These are phyloP conservation scores for Mortierella sp. DNA, from an alignment of 371 early-diverging fungal species.

Conservation along the genomic window DNA sequence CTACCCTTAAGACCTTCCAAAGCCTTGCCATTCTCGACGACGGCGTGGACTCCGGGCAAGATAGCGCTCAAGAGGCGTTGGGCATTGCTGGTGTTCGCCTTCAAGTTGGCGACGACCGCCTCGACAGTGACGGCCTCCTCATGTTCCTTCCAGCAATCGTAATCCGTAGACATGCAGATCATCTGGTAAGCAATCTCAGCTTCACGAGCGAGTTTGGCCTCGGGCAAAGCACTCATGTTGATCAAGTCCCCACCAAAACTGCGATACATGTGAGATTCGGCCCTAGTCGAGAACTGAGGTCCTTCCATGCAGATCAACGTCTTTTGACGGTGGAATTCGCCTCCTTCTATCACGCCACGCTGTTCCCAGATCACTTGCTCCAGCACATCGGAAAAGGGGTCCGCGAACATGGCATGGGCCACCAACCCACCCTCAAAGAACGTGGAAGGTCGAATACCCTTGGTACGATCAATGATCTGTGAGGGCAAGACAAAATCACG, in stretches of 20 bases:
- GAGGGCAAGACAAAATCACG: slow-evolving; percentile 94
- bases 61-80: slow-evolving; percentile 80
- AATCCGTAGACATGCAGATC: slow-evolving; percentile 99
- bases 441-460: slow-evolving; percentile 85
- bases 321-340: slow-evolving; percentile 78
- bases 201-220: slow-evolving; percentile 96
- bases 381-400: slow-evolving; percentile 90
- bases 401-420: slow-evolving; percentile 93
- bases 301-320: slow-evolving; percentile 98
- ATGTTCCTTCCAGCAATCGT: slow-evolving; percentile 95
- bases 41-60: slow-evolving; percentile 79
- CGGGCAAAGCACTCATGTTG: slow-evolving; percentile 97
- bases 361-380: slow-evolving; percentile 77
- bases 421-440: slow-evolving; percentile 94
- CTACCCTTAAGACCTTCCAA: slow-evolving; percentile 71
- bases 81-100: slow-evolving; percentile 86
- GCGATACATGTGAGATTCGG: slow-evolving; percentile 96
- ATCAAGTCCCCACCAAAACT: slow-evolving; percentile 93
- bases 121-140: slow-evolving; percentile 94
- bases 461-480: slow-evolving; percentile 97
- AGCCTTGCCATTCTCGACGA: slow-evolving; percentile 60
- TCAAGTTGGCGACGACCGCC: slow-evolving; percentile 91
- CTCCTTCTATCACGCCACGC: slow-evolving; percentile 57
- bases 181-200: slow-evolving; percentile 98
- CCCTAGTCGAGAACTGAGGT: slow-evolving; percentile 95